These are phyloP conservation scores for Penicillium simplicissimum DNA, from an alignment of 495 filamentous ascomycete species.

Conservation along the genomic window DNA sequence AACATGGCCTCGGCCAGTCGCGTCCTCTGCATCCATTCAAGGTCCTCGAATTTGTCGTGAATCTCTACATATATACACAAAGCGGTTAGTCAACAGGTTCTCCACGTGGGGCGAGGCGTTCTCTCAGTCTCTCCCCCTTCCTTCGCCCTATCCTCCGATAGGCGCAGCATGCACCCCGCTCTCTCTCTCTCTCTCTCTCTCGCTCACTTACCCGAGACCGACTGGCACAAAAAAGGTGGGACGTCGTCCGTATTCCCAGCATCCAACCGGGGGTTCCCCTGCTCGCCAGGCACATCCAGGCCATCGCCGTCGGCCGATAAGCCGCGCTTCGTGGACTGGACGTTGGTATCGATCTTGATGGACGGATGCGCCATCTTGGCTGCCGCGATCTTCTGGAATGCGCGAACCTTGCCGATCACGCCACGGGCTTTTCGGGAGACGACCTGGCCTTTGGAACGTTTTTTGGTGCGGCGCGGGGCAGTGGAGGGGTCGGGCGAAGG, in stretches of 20 bases:
- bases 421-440: conserved; percentile 49
- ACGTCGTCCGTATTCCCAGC: conserved; percentile 39
- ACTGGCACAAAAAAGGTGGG: conserved; percentile 47
- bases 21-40: conserved; percentile 48
- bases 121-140: neutral
- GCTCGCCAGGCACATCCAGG: conserved; percentile 32
- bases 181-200: too few relatives aligned
- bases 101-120: conserved; percentile 21
- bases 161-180: conserved; percentile 17
- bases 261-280: conserved; percentile 38
- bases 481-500: conserved; percentile 33
- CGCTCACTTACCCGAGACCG: conserved; percentile 41
- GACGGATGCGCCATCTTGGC: conserved; percentile 50
- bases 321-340: conserved; percentile 45
- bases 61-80: conserved; percentile 35
- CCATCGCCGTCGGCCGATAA: conserved; percentile 39
- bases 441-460: conserved; percentile 34
- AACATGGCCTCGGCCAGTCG: conserved; percentile 38
- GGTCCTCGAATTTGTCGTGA: conserved; percentile 49
- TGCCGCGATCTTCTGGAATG: conserved; percentile 46
- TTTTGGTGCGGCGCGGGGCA: conserved; percentile 35
- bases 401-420: conserved; percentile 51
- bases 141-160: conserved; percentile 20
- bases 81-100: conserved; percentile 26
- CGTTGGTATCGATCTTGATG: conserved; percentile 50